Conservation (phyloP, 2,329 filamentous ascomycete genomes). For the Lasiodiplodia citricola region DNA sequence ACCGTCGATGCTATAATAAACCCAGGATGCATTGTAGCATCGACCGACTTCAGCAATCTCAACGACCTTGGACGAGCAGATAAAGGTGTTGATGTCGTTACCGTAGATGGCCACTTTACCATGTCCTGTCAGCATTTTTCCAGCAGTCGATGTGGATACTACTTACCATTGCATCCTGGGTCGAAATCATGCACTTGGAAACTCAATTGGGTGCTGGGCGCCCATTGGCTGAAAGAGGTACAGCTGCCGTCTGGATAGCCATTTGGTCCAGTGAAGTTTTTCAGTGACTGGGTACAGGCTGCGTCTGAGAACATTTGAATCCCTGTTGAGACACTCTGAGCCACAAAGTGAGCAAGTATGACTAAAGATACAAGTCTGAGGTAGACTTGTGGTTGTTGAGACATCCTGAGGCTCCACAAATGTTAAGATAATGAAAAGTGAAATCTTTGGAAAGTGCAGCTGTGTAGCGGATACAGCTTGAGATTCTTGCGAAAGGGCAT, state of each 20-base stretch:
- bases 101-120: constrained; percentile 20
- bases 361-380: background rate
- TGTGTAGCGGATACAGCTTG: too few species aligned
- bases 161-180: background rate
- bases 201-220: background rate
- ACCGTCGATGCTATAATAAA: constrained; percentile 23
- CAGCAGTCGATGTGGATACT: background rate
- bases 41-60: background rate
- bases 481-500: too few species aligned
- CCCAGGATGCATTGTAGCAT: constrained; percentile 16
- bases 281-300: background rate
- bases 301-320: background rate
- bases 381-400: background rate
- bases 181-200: background rate
- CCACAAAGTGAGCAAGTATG: background rate
- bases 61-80: background rate
- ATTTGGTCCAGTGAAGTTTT: background rate
- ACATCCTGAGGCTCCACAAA: background rate
- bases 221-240: background rate
- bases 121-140: background rate
- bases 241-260: background rate
- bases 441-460: too few species aligned
- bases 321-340: background rate
- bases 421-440: too few species aligned
- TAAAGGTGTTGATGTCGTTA: background rate